These are phyloP conservation scores for Erodium texanum DNA, from an alignment of 441 rosid species.

Conservation along the genomic window DNA sequence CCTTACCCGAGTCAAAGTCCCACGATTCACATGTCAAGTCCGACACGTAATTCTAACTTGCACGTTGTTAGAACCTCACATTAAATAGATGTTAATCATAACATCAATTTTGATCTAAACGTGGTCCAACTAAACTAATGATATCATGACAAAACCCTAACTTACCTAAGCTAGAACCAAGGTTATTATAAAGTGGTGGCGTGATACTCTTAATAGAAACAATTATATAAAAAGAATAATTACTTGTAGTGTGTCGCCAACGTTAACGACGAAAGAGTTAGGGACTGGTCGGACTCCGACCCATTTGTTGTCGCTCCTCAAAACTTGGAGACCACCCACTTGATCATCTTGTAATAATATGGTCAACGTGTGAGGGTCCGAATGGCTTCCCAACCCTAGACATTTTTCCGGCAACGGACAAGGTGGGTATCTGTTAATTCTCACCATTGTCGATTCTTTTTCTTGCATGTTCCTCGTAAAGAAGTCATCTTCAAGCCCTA, in stretches of 20 bases:
- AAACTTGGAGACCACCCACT: conserved; percentile 6
- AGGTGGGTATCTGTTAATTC: conserved; percentile 3
- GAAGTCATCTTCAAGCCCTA: conserved; percentile 6
- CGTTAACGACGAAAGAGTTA: neutral
- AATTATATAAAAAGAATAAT: too few relatives aligned
- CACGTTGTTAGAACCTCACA: too few relatives aligned
- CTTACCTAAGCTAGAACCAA: too few relatives aligned
- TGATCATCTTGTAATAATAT: neutral
- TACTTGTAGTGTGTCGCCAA: conserved; percentile 8
- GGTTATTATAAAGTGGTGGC: too few relatives aligned
- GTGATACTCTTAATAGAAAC: too few relatives aligned
- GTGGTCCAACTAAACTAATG: too few relatives aligned
- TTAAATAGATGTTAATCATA: too few relatives aligned
- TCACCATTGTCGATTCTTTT: conserved; percentile 6
- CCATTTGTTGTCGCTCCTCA: neutral
- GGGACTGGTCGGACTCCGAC: neutral
- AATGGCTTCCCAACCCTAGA: neutral
- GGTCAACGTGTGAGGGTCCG: neutral
- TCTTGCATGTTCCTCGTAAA: conserved; percentile 1
- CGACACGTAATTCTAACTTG: too few relatives aligned
- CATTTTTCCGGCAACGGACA: conserved; percentile 6
- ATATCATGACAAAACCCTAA: too few relatives aligned
- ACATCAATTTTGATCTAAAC: too few relatives aligned
- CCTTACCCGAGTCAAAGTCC: too few relatives aligned
- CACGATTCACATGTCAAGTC: too few relatives aligned